phyloP scores from a whole-genome alignment of 2,329 filamentous ascomycete genomes.

The Colletotrichum camelliae region DNA sequence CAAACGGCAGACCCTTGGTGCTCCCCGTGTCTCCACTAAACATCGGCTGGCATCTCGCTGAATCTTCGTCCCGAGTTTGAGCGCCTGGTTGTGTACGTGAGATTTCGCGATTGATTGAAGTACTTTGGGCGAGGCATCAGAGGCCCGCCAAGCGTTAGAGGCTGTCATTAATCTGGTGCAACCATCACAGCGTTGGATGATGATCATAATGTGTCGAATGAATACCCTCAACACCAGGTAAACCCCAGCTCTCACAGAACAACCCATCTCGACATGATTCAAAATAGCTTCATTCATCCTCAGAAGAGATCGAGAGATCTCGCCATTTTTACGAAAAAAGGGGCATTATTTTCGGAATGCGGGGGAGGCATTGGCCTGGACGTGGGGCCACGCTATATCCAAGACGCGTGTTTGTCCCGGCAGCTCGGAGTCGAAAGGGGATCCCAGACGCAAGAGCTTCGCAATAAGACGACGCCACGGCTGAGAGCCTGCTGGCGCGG shows the following conservation, averaged over 20 bases:
- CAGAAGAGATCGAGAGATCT: background rate
- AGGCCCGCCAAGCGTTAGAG: background rate
- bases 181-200: background rate
- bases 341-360: background rate
- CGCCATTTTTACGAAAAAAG: background rate
- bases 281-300: background rate
- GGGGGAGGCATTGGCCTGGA: background rate
- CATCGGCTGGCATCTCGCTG: background rate
- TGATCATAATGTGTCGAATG: background rate
- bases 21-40: background rate
- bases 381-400: conserved; percentile 7
- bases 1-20: background rate
- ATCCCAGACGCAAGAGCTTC: background rate
- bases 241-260: background rate
- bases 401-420: conserved; percentile 14
- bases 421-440: background rate
- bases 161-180: background rate
- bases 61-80: background rate
- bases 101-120: background rate
- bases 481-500: background rate
- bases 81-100: background rate
- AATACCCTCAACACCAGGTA: background rate
- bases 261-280: background rate
- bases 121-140: background rate
- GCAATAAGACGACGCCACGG: background rate